Conservation (phyloP, 768 basidiomycete species). For the Phanerochaete carnosa region DNA sequence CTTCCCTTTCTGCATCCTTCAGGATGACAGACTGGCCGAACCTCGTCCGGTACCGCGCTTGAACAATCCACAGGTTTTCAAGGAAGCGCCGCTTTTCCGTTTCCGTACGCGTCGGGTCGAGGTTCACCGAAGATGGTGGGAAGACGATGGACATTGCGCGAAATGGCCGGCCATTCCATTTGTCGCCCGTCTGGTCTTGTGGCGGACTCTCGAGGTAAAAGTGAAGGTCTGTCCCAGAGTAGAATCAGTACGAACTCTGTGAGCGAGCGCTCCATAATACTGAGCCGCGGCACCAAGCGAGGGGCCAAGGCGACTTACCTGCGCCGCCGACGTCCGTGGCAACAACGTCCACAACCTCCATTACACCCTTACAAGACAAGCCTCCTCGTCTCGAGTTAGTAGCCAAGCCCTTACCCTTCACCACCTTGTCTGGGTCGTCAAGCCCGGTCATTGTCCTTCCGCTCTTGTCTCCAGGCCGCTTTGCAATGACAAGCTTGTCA, state of each 20-base stretch:
- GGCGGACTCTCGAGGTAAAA: conserved; percentile 83
- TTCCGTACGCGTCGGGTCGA: conserved; percentile 63
- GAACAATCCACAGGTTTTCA: conserved; percentile 85
- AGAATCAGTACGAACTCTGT: not conserved
- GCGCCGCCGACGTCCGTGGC: conserved; percentile 83
- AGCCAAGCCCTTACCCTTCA: conserved; percentile 55
- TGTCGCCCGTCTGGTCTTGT: conserved; percentile 66
- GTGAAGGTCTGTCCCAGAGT: conserved; percentile 62
- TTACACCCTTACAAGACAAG: conserved; percentile 79
- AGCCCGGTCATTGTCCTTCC: conserved; percentile 72
- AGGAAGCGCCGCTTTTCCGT: conserved; percentile 79
- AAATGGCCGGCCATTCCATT: conserved; percentile 86
- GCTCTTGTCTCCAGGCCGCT: conserved; percentile 77
- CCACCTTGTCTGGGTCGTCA: conserved; percentile 73
- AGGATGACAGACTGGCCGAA: conserved; percentile 72
- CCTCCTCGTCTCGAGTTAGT: conserved; percentile 71
- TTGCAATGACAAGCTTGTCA: conserved; percentile 89
- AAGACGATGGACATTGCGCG: conserved; percentile 75
- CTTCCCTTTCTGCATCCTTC: conserved; percentile 68
- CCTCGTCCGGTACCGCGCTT: conserved; percentile 75
- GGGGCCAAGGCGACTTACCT: conserved; percentile 47
- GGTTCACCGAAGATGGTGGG: conserved; percentile 62
- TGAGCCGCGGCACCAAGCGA: not conserved
- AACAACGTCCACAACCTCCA: conserved; percentile 82
- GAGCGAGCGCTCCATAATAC: not conserved